phyloP scores from a whole-genome alignment of 495 filamentous ascomycete species.

The Bathelium albidoporum region DNA sequence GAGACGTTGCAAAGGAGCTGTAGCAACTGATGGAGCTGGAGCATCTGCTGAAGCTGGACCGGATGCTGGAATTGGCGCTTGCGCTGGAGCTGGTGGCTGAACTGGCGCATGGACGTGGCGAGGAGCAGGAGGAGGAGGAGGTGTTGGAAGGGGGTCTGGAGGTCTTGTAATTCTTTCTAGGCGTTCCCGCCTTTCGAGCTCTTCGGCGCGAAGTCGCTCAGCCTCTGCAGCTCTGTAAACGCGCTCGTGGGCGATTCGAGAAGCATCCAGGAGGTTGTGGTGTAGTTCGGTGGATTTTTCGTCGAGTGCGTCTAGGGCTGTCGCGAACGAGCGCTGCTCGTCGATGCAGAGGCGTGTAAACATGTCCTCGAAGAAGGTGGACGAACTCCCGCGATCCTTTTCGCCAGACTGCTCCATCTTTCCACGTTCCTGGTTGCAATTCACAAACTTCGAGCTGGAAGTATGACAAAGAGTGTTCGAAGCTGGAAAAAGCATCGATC shows the following conservation, averaged over 20 bases:
- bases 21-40: not conserved
- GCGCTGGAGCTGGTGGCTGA: not conserved
- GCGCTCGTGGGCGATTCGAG: not conserved
- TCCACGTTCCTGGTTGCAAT: not conserved
- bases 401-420: not conserved
- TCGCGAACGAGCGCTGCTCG: not conserved
- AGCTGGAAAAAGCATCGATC: too few relatives aligned
- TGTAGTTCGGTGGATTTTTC: not conserved
- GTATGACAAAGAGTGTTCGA: too few relatives aligned
- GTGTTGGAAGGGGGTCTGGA: not conserved
- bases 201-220: not conserved
- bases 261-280: not conserved
- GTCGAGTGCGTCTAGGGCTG: not conserved
- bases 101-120: not conserved
- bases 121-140: not conserved
- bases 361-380: not conserved
- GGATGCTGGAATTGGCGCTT: not conserved
- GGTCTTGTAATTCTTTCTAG: not conserved
- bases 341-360: not conserved
- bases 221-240: constrained; percentile 1
- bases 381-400: not conserved
- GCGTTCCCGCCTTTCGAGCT: not conserved
- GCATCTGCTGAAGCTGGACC: not conserved
- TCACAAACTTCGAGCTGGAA: too few relatives aligned
- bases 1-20: not conserved